Evolutionary conservation across 75 land plant species (phyloP).

Genomic region (Adiantum capillusveneris): DNA sequence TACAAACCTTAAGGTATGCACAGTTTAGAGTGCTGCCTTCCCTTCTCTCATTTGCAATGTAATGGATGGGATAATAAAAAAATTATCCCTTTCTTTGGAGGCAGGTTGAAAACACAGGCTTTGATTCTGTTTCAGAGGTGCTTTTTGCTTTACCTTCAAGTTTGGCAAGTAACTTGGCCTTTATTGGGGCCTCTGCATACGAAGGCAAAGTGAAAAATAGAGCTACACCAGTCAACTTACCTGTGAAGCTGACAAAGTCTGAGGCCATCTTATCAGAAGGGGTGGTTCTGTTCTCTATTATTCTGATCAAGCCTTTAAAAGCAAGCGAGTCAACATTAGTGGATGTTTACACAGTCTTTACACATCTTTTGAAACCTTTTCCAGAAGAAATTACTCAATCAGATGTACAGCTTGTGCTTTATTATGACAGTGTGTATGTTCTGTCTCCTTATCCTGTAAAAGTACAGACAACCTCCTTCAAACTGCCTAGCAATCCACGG

Average conservation of each 20-base stretch:
- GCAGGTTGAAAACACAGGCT: conserved; percentile 71
- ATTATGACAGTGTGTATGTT: conserved; percentile 65
- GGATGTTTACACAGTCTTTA: conserved; percentile 60
- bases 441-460: conserved; percentile 77
- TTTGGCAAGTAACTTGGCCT: conserved; percentile 54
- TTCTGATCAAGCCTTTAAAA: conserved; percentile 45
- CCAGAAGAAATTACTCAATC: conserved; percentile 86
- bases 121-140: conserved; percentile 46
- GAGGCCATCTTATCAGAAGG: conserved; percentile 42
- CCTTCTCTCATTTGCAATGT: too few species aligned
- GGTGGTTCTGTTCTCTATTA: conserved; percentile 47
- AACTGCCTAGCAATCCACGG: conserved; percentile 49
- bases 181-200: conserved; percentile 25
- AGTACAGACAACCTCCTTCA: conserved; percentile 51
- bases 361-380: conserved; percentile 73
- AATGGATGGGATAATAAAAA: too few species aligned
- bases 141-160: conserved; percentile 43
- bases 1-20: too few species aligned
- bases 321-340: conserved; percentile 43
- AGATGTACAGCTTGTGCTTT: conserved; percentile 70
- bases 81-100: too few species aligned
- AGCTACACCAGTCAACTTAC: conserved; percentile 19
- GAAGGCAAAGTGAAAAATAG: conserved; percentile 69
- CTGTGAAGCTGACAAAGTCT: conserved; percentile 23
- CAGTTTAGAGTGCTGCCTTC: too few species aligned